phyloP scores from a whole-genome alignment of 73 alveolate genomes.

The Paramecium primaurelia region DNA sequence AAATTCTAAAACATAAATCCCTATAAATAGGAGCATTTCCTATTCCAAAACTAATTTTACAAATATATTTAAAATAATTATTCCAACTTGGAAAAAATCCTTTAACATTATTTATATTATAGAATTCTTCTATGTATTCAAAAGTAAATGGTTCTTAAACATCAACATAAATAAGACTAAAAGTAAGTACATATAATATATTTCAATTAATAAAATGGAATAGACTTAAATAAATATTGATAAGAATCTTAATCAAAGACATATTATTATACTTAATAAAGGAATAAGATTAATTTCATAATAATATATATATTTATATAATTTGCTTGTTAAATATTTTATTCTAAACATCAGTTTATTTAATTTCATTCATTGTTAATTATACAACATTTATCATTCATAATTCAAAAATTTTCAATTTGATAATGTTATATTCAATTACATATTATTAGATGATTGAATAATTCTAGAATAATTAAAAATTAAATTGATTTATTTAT shows the following conservation, averaged over 20 bases:
- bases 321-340: too few species aligned
- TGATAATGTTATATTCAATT: too few species aligned
- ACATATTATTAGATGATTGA: not conserved
- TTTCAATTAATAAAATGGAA: not conserved
- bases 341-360: not conserved
- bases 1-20: not conserved
- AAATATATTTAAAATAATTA: not conserved
- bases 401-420: too few species aligned
- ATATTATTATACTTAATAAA: not conserved
- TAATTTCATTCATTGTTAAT: too few species aligned
- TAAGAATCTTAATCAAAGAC: not conserved
- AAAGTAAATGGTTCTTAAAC: not conserved
- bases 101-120: too few species aligned
- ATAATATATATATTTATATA: too few species aligned
- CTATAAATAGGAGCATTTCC: too few species aligned
- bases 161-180: not conserved
- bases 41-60: not conserved
- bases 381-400: not conserved
- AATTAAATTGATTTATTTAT: too few species aligned
- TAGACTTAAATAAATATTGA: not conserved
- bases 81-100: not conserved
- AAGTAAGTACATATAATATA: not conserved
- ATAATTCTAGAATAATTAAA: not conserved
- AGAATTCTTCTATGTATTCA: not conserved
- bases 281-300: not conserved